Evolutionary conservation across 108 stramenopile species (phyloP), one percentile per base, ranked within the genome.

Genomic region (Craspedostauros australis): DNA sequence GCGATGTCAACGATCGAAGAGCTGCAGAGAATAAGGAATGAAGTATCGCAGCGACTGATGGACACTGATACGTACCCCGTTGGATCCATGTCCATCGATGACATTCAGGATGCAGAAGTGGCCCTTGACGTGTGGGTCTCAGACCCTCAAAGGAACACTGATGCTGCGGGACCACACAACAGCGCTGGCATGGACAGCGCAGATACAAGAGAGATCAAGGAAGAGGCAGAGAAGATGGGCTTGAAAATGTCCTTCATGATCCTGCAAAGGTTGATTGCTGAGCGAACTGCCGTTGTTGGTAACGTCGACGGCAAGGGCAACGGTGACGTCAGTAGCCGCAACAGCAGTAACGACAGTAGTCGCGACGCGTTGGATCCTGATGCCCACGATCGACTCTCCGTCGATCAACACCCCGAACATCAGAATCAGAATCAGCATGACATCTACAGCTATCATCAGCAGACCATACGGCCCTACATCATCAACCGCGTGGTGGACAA

Each of bases 401-500:
- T 15, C 14, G 57, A n/a, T n/a, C n/a, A n/a, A n/a, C n/a, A n/a
- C n/a, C n/a, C n/a, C n/a, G n/a, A n/a, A n/a, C n/a, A n/a, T n/a
- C n/a, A n/a, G n/a, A n/a, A n/a, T n/a, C n/a, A n/a, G n/a, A n/a
- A n/a, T n/a, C n/a, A n/a, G n/a, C n/a, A n/a, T n/a, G n/a, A n/a
- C n/a, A n/a, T n/a, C n/a, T n/a, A n/a, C n/a, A n/a, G n/a, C n/a
- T n/a, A n/a, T n/a, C n/a, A n/a, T n/a, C n/a, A n/a, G n/a, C n/a
- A n/a, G n/a, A n/a, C n/a, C n/a, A n/a, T 68, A 14, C 36, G 50
- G 1, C 52, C 57, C 15, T 60, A 34, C 42, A 26, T 68, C 22
- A 16, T 68, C 23, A 68, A 58, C 25, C 46, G 42, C 11, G 66
- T 68, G 15, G 46, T 68, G 41, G 66, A 68, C 49, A 60, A 58